A percentile compares a stretch with the other conserved stretches of the same genome.
These are phyloP conservation scores for Hemisphaericaspora subhashii DNA, from an alignment of 1,139 yeast genomes.

Conservation along the genomic window DNA sequence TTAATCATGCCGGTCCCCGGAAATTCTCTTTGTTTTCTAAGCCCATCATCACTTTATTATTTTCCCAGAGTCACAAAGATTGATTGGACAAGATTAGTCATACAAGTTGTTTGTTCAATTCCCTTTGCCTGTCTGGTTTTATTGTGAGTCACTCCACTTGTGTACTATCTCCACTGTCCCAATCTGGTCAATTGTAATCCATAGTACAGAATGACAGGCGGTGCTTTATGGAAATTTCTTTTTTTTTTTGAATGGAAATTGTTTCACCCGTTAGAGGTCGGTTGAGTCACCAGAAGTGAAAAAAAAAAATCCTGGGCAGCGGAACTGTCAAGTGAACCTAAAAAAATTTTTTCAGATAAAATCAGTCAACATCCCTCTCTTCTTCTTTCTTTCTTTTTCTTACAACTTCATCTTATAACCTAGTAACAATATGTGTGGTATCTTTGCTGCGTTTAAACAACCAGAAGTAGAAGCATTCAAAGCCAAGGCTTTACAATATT, in stretches of 20 bases:
- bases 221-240: too few species aligned
- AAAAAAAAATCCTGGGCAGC: too few species aligned
- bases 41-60: not conserved
- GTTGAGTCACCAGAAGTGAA: not conserved
- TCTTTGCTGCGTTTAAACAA: slow-evolving; percentile 87
- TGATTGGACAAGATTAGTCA: slow-evolving; percentile 1
- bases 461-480: slow-evolving; percentile 80
- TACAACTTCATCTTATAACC: not conserved
- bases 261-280: too few species aligned
- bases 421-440: slow-evolving; percentile 78
- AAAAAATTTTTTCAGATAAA: not conserved
- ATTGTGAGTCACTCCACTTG: too few species aligned
- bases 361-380: not conserved
- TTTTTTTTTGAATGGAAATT: too few species aligned
- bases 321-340: not conserved
- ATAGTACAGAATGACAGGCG: too few species aligned
- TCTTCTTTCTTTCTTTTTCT: not conserved
- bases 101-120: not conserved
- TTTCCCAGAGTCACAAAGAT: not conserved
- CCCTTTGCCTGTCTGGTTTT: too few species aligned
- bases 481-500: slow-evolving; percentile 80
- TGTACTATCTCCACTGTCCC: too few species aligned
- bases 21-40: not conserved
- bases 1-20: slow-evolving; percentile 1
- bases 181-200: too few species aligned